phyloP scores from a whole-genome alignment of 345 rosid species.

The Iberis pinnata region DNA sequence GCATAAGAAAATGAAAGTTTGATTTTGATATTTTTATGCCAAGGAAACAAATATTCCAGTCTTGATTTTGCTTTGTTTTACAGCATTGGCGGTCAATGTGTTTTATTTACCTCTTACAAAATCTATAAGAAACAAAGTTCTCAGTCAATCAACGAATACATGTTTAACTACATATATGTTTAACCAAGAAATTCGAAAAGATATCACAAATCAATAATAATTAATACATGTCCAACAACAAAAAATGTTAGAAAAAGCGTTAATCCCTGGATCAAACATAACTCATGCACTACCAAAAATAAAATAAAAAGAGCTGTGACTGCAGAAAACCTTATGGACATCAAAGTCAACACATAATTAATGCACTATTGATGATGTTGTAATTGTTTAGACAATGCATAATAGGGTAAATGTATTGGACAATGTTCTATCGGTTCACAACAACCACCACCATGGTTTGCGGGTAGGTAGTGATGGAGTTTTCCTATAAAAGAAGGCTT shows the following conservation, averaged over 20 bases:
- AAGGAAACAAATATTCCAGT: too few relatives aligned
- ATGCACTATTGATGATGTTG: neutral
- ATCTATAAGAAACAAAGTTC: neutral
- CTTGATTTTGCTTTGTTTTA: too few relatives aligned
- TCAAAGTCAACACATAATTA: neutral
- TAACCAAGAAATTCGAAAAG: too few relatives aligned
- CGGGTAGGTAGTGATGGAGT: slow-evolving; percentile 2
- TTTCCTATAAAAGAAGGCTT: slow-evolving; percentile 12
- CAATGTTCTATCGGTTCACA: slow-evolving; percentile 5
- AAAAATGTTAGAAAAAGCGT: neutral
- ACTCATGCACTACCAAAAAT: too few relatives aligned
- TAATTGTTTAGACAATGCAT: neutral
- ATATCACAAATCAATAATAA: neutral
- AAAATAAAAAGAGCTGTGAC: neutral
- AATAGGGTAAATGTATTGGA: neutral
- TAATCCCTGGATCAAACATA: neutral
- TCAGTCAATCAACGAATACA: neutral
- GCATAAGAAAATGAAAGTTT: too few relatives aligned
- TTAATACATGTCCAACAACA: neutral
- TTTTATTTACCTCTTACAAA: neutral
- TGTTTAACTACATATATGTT: too few relatives aligned
- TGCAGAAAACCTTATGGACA: neutral
- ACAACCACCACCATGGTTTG: slow-evolving; percentile 23
- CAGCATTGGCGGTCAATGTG: too few relatives aligned
- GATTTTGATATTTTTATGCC: too few relatives aligned